Percentiles rank a stretch among this genome's conserved stretches.
Evolutionary conservation across 2,329 filamentous ascomycete species (phyloP).

Genomic region (Hypoxylon sp.): DNA sequence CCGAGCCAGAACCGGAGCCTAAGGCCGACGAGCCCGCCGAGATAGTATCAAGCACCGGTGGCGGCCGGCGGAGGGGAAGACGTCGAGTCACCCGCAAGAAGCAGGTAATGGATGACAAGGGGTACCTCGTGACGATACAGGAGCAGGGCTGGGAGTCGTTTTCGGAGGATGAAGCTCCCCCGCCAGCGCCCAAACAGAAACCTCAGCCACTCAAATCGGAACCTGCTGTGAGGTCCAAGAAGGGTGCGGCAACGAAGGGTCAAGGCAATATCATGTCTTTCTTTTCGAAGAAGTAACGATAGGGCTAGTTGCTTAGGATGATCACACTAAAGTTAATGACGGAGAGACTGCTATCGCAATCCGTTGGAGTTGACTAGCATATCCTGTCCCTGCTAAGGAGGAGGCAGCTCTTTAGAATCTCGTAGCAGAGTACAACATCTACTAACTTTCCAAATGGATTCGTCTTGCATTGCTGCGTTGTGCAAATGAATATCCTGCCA

Average conservation of each 20-base stretch:
- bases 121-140: slow-evolving; percentile 53
- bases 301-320: background rate
- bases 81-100: slow-evolving; percentile 52
- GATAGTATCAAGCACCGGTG: slow-evolving; percentile 46
- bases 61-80: slow-evolving; percentile 50
- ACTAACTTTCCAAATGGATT: background rate
- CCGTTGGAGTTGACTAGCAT: background rate
- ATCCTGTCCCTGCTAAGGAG: background rate
- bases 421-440: background rate
- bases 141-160: slow-evolving; percentile 54
- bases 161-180: slow-evolving; percentile 51
- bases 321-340: too few species aligned
- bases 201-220: slow-evolving; percentile 41
- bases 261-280: slow-evolving; percentile 55
- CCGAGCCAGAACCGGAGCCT: slow-evolving; percentile 45
- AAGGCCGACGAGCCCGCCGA: slow-evolving; percentile 49
- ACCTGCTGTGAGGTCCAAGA: slow-evolving; percentile 46
- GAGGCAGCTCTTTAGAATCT: background rate
- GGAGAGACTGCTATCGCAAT: too few species aligned
- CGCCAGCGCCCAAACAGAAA: slow-evolving; percentile 44
- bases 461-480: background rate
- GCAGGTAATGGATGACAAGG: slow-evolving; percentile 53
- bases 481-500: background rate
- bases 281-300: slow-evolving; percentile 51
- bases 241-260: slow-evolving; percentile 45